Evolutionary conservation across 495 filamentous ascomycete genomes (phyloP).

Genomic region (Aspergillus sclerotioniger): DNA sequence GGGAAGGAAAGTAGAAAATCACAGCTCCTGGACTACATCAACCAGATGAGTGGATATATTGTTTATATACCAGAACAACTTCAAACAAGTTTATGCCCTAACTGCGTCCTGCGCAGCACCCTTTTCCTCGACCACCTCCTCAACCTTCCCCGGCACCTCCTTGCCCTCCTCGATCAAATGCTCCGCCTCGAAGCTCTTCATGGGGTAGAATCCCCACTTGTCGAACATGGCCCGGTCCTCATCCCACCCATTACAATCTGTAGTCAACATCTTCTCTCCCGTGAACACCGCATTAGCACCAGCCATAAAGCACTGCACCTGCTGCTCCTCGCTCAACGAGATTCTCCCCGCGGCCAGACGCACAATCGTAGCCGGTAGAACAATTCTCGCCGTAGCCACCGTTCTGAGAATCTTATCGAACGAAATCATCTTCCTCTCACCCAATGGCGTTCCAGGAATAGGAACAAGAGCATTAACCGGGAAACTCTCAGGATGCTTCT

Average conservation of each 20-base stretch:
- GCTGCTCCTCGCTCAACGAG: conserved; percentile 76
- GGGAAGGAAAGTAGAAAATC: too few species aligned
- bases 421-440: conserved; percentile 63
- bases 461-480: conserved; percentile 84
- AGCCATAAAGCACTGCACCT: conserved; percentile 78
- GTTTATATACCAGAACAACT: not conserved
- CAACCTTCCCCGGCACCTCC: not conserved
- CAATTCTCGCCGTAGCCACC: conserved; percentile 72
- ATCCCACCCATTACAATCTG: conserved; percentile 83
- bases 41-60: too few species aligned
- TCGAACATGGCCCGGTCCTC: conserved; percentile 79
- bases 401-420: conserved; percentile 73
- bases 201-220: conserved; percentile 70
- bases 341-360: conserved; percentile 77
- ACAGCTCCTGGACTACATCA: too few species aligned
- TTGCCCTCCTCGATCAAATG: not conserved
- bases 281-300: conserved; percentile 89
- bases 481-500: conserved; percentile 76
- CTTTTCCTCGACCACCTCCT: not conserved
- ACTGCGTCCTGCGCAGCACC: not conserved
- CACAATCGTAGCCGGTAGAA: conserved; percentile 79
- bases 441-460: conserved; percentile 80
- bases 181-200: conserved; percentile 54
- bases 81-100: not conserved
- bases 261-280: conserved; percentile 89